phyloP scores from a whole-genome alignment of 257 asterid genomes.

The Linderniella brevidens region DNA sequence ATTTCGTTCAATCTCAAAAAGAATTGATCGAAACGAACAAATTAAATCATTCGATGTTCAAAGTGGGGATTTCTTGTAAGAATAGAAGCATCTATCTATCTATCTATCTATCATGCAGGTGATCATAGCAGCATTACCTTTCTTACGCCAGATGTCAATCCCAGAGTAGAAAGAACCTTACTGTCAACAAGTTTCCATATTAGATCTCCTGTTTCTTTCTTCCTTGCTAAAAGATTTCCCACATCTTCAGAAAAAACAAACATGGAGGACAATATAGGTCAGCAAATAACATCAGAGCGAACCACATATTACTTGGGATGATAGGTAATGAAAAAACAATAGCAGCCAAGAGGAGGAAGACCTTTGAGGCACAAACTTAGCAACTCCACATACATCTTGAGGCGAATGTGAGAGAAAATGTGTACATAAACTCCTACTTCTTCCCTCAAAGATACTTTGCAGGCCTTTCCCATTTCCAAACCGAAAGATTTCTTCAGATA shows the following conservation, averaged over 20 bases:
- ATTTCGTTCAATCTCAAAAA: not conserved
- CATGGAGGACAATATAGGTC: constrained; percentile 5
- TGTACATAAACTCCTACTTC: constrained; percentile 78
- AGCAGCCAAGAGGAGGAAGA: constrained; percentile 15
- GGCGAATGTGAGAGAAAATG: constrained; percentile 73
- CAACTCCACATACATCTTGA: constrained; percentile 79
- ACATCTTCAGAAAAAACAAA: constrained; percentile 31
- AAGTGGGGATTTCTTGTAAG: no score
- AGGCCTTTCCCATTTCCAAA: constrained; percentile 31
- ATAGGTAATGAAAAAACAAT: constrained; percentile 4
- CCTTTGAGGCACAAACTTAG: constrained; percentile 48
- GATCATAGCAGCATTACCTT: constrained; percentile 70
- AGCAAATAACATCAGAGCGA: constrained; percentile 6
- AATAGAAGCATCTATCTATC: no score
- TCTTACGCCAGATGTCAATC: constrained; percentile 91
- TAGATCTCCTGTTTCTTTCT: constrained; percentile 16
- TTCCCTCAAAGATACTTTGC: constrained; percentile 51
- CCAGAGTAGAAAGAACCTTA: constrained; percentile 53
- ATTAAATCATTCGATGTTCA: no score
- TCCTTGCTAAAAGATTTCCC: constrained; percentile 15
- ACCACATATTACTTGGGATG: no score
- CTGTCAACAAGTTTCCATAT: constrained; percentile 63
- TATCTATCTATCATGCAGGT: no score
- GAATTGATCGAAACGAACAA: not conserved
- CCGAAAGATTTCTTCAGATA: constrained; percentile 53